Percentiles rank a stretch among this genome's conserved stretches.
Conservation (phyloP, 2,329 filamentous ascomycete species). For the Monilinia laxa region DNA sequence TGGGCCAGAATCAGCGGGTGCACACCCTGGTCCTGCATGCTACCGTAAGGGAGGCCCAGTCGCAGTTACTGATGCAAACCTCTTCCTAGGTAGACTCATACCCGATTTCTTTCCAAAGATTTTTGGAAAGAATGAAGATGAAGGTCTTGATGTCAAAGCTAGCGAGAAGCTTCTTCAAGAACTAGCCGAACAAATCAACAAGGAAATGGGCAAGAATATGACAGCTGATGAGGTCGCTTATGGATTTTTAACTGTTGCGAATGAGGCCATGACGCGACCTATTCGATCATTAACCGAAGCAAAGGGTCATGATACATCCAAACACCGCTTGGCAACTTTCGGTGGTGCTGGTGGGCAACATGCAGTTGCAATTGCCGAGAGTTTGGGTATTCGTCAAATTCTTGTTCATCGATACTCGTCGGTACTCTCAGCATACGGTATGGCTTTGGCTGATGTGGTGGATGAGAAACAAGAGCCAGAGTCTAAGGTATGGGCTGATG, state of each 20-base stretch:
- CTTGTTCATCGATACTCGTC: constrained; percentile 85
- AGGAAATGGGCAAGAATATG: constrained; percentile 70
- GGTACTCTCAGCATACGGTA: constrained; percentile 85
- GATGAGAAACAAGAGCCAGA: constrained; percentile 84
- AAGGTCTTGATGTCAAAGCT: constrained; percentile 73
- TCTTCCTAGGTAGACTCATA: constrained; percentile 78
- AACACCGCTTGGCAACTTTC: constrained; percentile 88
- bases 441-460: constrained; percentile 90
- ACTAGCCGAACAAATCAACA: constrained; percentile 74
- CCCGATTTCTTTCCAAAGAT: constrained; percentile 95
- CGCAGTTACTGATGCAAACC: constrained; percentile 87
- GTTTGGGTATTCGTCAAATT: constrained; percentile 80
- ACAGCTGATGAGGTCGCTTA: constrained; percentile 81
- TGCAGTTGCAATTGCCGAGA: constrained; percentile 85
- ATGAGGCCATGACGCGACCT: constrained; percentile 87
- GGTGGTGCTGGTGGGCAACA: constrained; percentile 91
- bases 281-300: constrained; percentile 90
- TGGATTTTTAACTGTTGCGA: constrained; percentile 86
- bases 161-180: constrained; percentile 75
- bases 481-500: constrained; percentile 60
- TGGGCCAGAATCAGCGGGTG: constrained; percentile 60
- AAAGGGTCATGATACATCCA: constrained; percentile 86
- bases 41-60: constrained; percentile 86
- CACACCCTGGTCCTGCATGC: constrained; percentile 85
- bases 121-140: constrained; percentile 84